A percentile compares a stretch with the other conserved stretches of the same genome.
phyloP scores from a whole-genome alignment of 176 grass and related monocot species.

The Bromus sterilis region DNA sequence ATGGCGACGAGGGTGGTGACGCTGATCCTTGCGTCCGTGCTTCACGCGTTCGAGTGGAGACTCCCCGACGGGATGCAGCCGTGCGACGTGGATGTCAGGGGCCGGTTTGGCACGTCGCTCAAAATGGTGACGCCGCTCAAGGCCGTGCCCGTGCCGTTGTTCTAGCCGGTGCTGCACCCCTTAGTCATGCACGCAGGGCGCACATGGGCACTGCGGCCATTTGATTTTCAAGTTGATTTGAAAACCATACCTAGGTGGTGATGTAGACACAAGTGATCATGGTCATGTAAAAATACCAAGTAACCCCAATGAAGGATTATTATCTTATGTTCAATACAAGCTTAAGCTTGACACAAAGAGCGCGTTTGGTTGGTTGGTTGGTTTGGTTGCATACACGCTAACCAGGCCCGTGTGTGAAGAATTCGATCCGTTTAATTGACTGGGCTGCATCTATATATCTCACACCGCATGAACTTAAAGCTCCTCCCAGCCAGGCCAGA shows the following conservation, averaged over 20 bases:
- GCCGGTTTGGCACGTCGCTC: slow-evolving; percentile 29
- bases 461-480: too few species aligned
- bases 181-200: background rate
- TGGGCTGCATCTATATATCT: too few species aligned
- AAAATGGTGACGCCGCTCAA: slow-evolving; percentile 46
- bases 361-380: too few species aligned
- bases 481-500: too few species aligned
- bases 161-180: background rate
- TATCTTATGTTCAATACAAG: background rate
- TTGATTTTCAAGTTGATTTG: background rate
- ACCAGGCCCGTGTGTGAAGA: too few species aligned
- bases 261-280: background rate
- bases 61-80: slow-evolving; percentile 42
- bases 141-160: slow-evolving; percentile 22
- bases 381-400: too few species aligned
- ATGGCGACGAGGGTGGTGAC: slow-evolving; percentile 42
- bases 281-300: background rate
- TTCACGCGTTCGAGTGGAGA: slow-evolving; percentile 53
- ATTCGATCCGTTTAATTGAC: too few species aligned
- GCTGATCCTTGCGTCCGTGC: slow-evolving; percentile 27
- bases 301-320: background rate
- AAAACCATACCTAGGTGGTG: background rate
- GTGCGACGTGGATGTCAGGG: slow-evolving; percentile 38
- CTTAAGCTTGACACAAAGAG: background rate
- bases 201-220: background rate